A percentile compares a stretch with the other conserved stretches of the same genome.
Evolutionary conservation across 768 basidiomycete genomes (phyloP).

Genomic region (Termitomyces sp.): DNA sequence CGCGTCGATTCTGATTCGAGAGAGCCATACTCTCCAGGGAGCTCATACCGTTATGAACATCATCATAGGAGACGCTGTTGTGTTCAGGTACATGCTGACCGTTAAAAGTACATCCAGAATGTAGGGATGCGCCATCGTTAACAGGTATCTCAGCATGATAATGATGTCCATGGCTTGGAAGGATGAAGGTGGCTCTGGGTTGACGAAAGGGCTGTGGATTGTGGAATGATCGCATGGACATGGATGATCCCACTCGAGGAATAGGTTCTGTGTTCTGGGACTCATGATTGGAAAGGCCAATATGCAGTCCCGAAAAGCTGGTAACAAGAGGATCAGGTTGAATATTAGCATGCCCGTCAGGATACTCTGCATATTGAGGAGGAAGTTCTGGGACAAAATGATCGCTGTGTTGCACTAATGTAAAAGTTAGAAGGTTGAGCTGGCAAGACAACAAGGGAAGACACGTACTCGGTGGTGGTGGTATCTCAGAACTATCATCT

Average conservation of each 20-base stretch:
- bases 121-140: constrained; percentile 19
- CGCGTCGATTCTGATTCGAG: constrained; percentile 15
- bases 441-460: not conserved
- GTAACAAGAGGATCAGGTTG: constrained; percentile 40
- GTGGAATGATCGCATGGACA: constrained; percentile 38
- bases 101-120: constrained; percentile 27
- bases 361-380: constrained; percentile 25
- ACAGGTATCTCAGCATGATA: constrained; percentile 8
- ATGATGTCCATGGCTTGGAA: constrained; percentile 9
- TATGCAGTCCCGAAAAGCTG: constrained; percentile 47
- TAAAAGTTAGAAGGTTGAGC: constrained; percentile 8
- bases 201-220: constrained; percentile 20
- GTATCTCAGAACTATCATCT: constrained; percentile 13
- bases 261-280: constrained; percentile 35
- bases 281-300: constrained; percentile 28
- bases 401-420: constrained; percentile 32
- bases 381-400: constrained; percentile 24
- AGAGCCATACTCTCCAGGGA: constrained; percentile 23
- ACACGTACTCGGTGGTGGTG: constrained; percentile 15
- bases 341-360: constrained; percentile 20
- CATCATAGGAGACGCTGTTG: constrained; percentile 33
- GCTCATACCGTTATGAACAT: constrained; percentile 19
- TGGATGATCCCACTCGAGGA: constrained; percentile 50
- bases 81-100: constrained; percentile 30
- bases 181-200: constrained; percentile 37